A percentile compares a stretch with the other conserved stretches of the same genome.
Conservation (phyloP, 2,329 filamentous ascomycete genomes). For the Dendryphion nanum region DNA sequence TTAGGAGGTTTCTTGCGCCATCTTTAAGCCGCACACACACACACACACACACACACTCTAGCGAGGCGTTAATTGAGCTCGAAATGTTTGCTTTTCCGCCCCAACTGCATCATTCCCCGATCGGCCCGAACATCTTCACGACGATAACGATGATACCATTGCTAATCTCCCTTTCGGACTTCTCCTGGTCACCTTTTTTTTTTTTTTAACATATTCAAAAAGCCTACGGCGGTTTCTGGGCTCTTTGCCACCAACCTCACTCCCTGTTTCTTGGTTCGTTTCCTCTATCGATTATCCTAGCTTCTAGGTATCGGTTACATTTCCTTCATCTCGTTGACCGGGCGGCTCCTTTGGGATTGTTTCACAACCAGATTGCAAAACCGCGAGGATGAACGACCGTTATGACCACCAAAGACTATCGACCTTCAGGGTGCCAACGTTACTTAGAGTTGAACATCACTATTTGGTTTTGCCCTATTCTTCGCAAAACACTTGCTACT, state of each 20-base stretch:
- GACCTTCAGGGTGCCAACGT: conserved; percentile 37
- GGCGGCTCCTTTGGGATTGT: conserved; percentile 21
- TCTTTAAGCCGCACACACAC: too few relatives aligned
- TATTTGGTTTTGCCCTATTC: conserved; percentile 21
- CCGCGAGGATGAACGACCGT: conserved; percentile 34
- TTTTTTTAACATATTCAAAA: conserved; percentile 30
- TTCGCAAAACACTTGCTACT: too few relatives aligned
- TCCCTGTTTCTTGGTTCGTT: conserved; percentile 5
- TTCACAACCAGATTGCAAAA: conserved; percentile 21
- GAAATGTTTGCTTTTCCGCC: conserved; percentile 25
- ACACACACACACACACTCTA: conserved; percentile 38
- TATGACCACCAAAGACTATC: conserved; percentile 40
- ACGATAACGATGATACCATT: conserved; percentile 35
- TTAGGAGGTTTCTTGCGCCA: conserved; percentile 28
- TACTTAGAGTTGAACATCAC: conserved; percentile 38
- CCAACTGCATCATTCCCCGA: conserved; percentile 24
- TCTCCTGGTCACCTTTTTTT: too few relatives aligned
- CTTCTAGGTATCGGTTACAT: neutral
- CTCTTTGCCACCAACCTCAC: conserved; percentile 20
- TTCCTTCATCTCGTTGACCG: neutral
- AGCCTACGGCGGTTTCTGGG: conserved; percentile 17
- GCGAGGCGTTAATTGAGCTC: conserved; percentile 37
- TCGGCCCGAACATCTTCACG: conserved; percentile 28
- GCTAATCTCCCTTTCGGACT: conserved; percentile 33
- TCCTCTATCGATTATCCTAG: neutral